A percentile compares a stretch with the other conserved stretches of the same genome.
Conservation (phyloP, 345 rosid species). For the Eutrema japonicum region DNA sequence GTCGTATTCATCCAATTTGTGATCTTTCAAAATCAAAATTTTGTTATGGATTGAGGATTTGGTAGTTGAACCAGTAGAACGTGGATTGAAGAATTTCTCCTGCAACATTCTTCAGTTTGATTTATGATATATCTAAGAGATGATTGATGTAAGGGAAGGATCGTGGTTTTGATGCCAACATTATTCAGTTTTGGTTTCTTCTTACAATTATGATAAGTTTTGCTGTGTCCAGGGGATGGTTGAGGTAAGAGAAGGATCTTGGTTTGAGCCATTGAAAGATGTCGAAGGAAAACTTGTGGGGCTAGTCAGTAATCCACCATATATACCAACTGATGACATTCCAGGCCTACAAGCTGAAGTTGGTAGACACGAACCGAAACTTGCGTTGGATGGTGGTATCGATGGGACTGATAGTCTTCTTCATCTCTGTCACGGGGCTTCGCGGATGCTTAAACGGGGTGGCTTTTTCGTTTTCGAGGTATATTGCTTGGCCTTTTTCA, state of each 20-base stretch:
- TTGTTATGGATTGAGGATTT: not conserved
- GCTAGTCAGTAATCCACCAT: slow-evolving; percentile 88
- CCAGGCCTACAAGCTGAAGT: slow-evolving; percentile 85
- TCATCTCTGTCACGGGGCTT: slow-evolving; percentile 67
- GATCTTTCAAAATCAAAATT: not conserved
- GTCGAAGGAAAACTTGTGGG: slow-evolving; percentile 74
- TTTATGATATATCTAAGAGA: slow-evolving; percentile 37
- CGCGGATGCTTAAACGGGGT: slow-evolving; percentile 70
- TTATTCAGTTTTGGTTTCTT: slow-evolving; percentile 7
- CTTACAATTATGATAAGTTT: not conserved
- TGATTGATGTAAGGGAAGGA: slow-evolving; percentile 56
- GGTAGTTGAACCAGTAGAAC: not conserved
- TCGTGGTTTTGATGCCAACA: slow-evolving; percentile 51
- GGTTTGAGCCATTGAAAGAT: slow-evolving; percentile 78
- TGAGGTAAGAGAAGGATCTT: slow-evolving; percentile 77
- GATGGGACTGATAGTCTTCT: slow-evolving; percentile 75
- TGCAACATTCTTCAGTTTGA: slow-evolving; percentile 12
- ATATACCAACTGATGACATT: slow-evolving; percentile 73
- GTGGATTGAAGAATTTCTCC: not conserved
- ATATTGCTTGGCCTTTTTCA: not conserved
- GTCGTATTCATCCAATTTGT: not conserved
- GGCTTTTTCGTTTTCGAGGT: slow-evolving; percentile 94
- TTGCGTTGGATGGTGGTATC: slow-evolving; percentile 86
- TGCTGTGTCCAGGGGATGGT: slow-evolving; percentile 51
- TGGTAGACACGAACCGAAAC: slow-evolving; percentile 83